These are phyloP conservation scores for Pseudodiploospora longispora DNA, from an alignment of 2,329 filamentous ascomycete species.

Conservation along the genomic window DNA sequence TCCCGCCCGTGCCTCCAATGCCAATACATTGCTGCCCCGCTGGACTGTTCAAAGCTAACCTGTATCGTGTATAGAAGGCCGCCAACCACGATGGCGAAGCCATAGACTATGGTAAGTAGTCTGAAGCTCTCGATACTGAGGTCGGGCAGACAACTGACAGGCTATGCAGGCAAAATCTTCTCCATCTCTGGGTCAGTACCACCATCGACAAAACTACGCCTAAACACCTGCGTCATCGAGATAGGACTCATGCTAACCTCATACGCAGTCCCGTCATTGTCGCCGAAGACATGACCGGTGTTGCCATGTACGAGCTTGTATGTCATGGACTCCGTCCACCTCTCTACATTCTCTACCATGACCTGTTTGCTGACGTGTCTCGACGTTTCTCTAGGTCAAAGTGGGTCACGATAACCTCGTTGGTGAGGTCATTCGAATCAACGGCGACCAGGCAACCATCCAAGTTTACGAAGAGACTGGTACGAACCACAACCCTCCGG, in stretches of 20 bases:
- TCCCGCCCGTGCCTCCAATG: slow-evolving; percentile 8
- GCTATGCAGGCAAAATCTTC: slow-evolving; percentile 48
- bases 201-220: neutral
- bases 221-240: neutral
- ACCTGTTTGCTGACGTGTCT: neutral
- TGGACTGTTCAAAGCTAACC: slow-evolving; percentile 15
- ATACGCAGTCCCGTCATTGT: slow-evolving; percentile 73
- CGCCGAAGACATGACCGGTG: slow-evolving; percentile 96
- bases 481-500: slow-evolving; percentile 33
- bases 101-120: slow-evolving; percentile 30
- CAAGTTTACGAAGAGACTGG: slow-evolving; percentile 99
- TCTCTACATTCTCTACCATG: neutral
- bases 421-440: slow-evolving; percentile 97
- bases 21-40: slow-evolving; percentile 11
- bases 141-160: slow-evolving; percentile 14
- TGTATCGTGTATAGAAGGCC: slow-evolving; percentile 20
- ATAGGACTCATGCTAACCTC: slow-evolving; percentile 12
- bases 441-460: slow-evolving; percentile 88
- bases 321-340: slow-evolving; percentile 20
- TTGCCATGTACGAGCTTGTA: slow-evolving; percentile 99
- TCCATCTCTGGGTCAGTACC: slow-evolving; percentile 52
- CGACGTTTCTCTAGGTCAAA: slow-evolving; percentile 53
- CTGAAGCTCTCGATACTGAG: neutral
- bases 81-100: slow-evolving; percentile 30
- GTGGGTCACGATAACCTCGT: slow-evolving; percentile 89